These are phyloP conservation scores for Pharnaceum exiguum DNA, from an alignment of 148 eudicot genomes.

Conservation along the genomic window DNA sequence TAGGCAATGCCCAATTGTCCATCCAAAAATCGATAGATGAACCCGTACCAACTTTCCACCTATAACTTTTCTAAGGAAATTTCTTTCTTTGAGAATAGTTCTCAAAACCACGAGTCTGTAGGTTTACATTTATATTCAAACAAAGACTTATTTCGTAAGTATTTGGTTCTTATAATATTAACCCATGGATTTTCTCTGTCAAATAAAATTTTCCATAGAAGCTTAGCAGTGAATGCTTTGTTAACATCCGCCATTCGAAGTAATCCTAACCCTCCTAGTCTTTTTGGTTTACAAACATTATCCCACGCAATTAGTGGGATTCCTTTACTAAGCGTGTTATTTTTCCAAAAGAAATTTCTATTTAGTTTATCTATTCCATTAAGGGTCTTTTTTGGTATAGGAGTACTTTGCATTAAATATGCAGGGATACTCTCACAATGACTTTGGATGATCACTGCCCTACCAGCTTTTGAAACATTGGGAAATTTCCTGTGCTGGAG, in stretches of 20 bases:
- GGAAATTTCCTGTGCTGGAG: background rate
- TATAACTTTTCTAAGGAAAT: background rate
- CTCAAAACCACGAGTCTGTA: background rate
- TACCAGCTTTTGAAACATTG: background rate
- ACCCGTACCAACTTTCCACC: background rate
- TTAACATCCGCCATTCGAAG: background rate
- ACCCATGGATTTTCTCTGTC: background rate
- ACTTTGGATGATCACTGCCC: background rate
- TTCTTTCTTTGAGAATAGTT: background rate
- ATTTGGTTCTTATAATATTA: background rate
- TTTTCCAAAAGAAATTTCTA: background rate
- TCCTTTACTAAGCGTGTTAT: background rate
- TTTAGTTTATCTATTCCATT: background rate
- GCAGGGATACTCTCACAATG: background rate
- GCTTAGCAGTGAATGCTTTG: background rate
- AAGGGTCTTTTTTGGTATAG: background rate
- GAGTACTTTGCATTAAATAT: background rate
- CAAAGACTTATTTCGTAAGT: background rate
- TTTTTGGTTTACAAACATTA: background rate
- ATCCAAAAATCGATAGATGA: background rate
- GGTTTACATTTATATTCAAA: background rate
- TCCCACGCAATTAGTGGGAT: background rate
- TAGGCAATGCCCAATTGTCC: background rate
- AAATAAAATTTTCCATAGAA: background rate
- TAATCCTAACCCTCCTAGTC: background rate